Evolutionary conservation across 1,284 basidiomycete species (phyloP), one percentile per base, ranked within the genome.

Genomic region (Ceratobasidium sp.): DNA sequence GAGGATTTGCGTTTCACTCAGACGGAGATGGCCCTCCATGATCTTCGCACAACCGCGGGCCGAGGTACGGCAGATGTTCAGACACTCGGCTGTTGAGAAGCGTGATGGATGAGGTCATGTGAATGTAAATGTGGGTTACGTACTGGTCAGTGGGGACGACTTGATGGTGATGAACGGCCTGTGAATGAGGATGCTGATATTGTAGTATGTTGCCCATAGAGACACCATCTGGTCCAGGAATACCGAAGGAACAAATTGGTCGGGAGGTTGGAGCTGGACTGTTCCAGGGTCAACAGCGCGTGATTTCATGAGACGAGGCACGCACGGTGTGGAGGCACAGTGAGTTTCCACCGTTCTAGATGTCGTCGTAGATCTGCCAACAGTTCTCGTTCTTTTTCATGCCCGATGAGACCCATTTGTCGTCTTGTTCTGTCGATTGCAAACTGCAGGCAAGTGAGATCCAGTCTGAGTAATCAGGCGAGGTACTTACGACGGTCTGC

Each of bases 241-340:
- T 20, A 55, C 20, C 5, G 43, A 29, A 38, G 43, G 58, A 2
- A 12, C 12, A 35, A 53, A 42, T 6, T 40, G 29, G 6, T 6
- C 25, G 2, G 49, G 47, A 7, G 34, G 5, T 22, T 45, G 60
- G 4, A 64, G 35, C n/a, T 22, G 32, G 17, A 64, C 49, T 52
- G 25, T 10, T 17, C 8, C 7, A 40, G 7, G 38, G 17, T 7
- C 8, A 40, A 8, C 17, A 40, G 38, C 38, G 17, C 17, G 38
- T 8, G 22, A 47, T 47, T 47, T 15, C 10, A 47, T 47, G 22
- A 31, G 12, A 20, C 6, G 13, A 40, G 7, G 29, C 1, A 34
- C 60, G 38, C 20, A 67, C 64, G 52, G 10, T 67, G 64, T 40
- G n/a, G 32, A n/a, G 60, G 60, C 17, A 65, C 50, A 40, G 60